Percentiles rank a stretch among this genome's conserved stretches.
Conservation (phyloP, 2,329 filamentous ascomycete species). For the Nannizziopsis barbatae region DNA sequence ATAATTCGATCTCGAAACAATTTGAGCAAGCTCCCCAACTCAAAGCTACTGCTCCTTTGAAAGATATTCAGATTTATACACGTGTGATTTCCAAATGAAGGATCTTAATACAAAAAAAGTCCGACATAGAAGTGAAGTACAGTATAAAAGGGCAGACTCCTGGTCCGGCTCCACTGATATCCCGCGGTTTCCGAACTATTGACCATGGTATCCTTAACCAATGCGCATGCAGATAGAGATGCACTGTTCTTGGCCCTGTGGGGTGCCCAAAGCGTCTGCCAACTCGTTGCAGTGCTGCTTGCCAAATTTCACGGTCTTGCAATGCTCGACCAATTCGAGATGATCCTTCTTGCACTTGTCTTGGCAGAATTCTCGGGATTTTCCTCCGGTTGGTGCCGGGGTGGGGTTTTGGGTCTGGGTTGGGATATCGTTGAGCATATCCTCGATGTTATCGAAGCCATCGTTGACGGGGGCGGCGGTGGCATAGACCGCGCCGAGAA, state of each 20-base stretch:
- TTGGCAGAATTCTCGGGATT: not conserved
- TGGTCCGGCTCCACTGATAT: not conserved
- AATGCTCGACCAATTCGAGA: slow-evolving; percentile 3
- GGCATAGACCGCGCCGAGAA: slow-evolving; percentile 7
- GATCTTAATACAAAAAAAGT: too few relatives aligned
- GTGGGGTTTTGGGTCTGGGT: not conserved
- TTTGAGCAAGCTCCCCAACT: too few relatives aligned
- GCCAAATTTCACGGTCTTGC: not conserved
- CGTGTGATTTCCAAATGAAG: too few relatives aligned
- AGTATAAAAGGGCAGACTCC: too few relatives aligned
- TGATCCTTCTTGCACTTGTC: slow-evolving; percentile 5
- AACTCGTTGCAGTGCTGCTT: not conserved
- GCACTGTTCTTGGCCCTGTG: slow-evolving; percentile 5
- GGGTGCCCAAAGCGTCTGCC: not conserved
- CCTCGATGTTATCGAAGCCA: too few relatives aligned
- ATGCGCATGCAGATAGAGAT: slow-evolving; percentile 6
- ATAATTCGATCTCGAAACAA: too few relatives aligned
- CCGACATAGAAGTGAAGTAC: too few relatives aligned
- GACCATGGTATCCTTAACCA: not conserved
- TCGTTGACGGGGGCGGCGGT: not conserved
- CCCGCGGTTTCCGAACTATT: too few relatives aligned
- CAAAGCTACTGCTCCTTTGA: too few relatives aligned
- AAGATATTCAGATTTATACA: too few relatives aligned
- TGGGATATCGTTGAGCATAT: not conserved
- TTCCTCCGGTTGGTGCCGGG: not conserved